Base-by-base conservation (phyloP, 75 land plant genomes). In the Picea sitchensis region DNA sequence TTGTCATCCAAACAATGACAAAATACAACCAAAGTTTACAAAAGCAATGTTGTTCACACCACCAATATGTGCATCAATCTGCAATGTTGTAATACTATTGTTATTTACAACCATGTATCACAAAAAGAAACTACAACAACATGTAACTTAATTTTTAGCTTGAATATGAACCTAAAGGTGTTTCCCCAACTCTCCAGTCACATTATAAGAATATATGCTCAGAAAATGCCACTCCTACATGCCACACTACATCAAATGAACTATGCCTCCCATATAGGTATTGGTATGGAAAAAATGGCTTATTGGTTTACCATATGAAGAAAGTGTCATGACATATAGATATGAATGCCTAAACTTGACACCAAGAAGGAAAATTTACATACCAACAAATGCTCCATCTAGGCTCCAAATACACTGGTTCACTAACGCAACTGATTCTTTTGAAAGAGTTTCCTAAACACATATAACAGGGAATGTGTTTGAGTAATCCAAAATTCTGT, bases 181-280 rank as follows among this genome's bases (percentile, higher is more conserved):
- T 26, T 26, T 26, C 26, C 26, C 26, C 26, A 26, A 26, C 17
- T 92, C 93, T 32, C 76, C 77, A 13, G 81, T 82, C 54, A 85
- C 91, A 82, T 31, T 77, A 74, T 95, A 95, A 95, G 23, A 95
- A 93, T 75, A 95, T 86, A 79, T 95, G 89, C 82, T 93, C 93
- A 30, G 95, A 91, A 65, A 85, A 95, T 76, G 98, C 98, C 81
- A 95, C 96, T 73, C 98, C 98, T 93, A 81, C 51, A 76, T 58
- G 58, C 7, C 54, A 47, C 0, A 1, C 7, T 47, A 47, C 7
- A 47, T 47, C 54, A 47, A 47, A 41, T 41, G 8, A 8, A 47
- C 54, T 6, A 8, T 47, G 54, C 54, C 1, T 7, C 8, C 54
- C 1, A 47, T 47, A 47, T 47, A 47, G 11, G 5, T 1, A 47